Conservation (phyloP, 129 eudicot genomes). For the Glebionis coronaria region DNA sequence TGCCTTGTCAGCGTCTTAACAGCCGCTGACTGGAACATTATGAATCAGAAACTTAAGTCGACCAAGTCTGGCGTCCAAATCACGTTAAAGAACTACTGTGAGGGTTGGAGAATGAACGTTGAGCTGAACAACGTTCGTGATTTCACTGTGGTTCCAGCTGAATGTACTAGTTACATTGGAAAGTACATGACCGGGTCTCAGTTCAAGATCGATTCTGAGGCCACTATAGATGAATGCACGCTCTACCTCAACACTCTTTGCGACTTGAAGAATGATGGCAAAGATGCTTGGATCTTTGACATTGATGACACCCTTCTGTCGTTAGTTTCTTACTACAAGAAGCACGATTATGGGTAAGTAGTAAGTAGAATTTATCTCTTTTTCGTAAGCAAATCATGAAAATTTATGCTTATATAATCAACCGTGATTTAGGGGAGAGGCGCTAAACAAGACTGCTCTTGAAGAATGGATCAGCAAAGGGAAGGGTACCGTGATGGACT, state of each 20-base stretch:
- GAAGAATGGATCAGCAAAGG: constrained; percentile 69
- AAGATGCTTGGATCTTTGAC: constrained; percentile 76
- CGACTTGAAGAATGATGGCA: constrained; percentile 49
- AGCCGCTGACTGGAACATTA: constrained; percentile 59
- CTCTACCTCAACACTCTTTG: constrained; percentile 51
- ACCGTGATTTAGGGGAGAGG: constrained; percentile 38
- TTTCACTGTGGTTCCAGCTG: constrained; percentile 53
- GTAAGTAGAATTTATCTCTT: constrained; percentile 19
- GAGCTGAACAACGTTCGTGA: constrained; percentile 57
- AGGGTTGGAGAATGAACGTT: constrained; percentile 71
- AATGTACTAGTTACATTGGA: constrained; percentile 54
- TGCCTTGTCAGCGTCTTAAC: constrained; percentile 20
- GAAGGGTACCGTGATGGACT: constrained; percentile 55
- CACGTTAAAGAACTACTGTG: constrained; percentile 56
- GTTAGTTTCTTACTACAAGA: constrained; percentile 64
- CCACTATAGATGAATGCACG: constrained; percentile 49
- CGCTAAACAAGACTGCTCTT: constrained; percentile 43
- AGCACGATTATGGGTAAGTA: constrained; percentile 48
- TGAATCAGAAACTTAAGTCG: constrained; percentile 29
- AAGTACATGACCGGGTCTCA: constrained; percentile 53
- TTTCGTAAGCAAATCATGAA: background rate
- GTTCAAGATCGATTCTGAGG: constrained; percentile 55
- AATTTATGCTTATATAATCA: background rate
- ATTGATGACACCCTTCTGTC: constrained; percentile 75
- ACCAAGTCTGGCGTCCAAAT: constrained; percentile 38